phyloP scores from a whole-genome alignment of 2,329 filamentous ascomycete species.

The Phyllosticta citribraziliensis region DNA sequence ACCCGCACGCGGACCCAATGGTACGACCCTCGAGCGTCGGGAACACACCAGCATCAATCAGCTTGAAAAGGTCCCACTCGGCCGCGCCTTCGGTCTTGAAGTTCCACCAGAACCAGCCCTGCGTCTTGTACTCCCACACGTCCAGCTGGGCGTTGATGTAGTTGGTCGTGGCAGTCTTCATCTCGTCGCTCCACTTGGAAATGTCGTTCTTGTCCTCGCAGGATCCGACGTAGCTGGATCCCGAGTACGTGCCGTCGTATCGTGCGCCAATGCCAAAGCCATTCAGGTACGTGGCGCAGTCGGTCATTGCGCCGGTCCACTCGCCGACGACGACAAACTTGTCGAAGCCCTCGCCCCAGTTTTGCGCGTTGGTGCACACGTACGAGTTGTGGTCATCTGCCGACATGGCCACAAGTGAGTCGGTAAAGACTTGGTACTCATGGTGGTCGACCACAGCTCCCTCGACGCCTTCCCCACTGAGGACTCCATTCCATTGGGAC shows the following conservation, averaged over 20 bases:
- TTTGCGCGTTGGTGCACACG: constrained; percentile 45
- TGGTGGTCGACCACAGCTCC: constrained; percentile 57
- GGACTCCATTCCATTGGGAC: constrained; percentile 51
- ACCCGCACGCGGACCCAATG: background rate
- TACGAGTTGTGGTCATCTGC: constrained; percentile 44
- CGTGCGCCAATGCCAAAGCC: constrained; percentile 50
- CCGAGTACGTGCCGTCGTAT: constrained; percentile 47
- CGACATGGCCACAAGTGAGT: constrained; percentile 39
- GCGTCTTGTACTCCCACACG: constrained; percentile 39
- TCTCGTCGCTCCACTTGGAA: constrained; percentile 36
- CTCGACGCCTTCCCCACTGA: constrained; percentile 41
- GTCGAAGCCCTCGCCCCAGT: constrained; percentile 41
- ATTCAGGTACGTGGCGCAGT: constrained; percentile 38
- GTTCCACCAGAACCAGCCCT: constrained; percentile 51
- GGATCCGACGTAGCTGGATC: constrained; percentile 39
- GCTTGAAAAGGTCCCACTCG: constrained; percentile 44
- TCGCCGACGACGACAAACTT: constrained; percentile 60
- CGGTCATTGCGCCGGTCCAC: constrained; percentile 59
- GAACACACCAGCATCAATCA: constrained; percentile 44
- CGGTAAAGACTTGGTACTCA: constrained; percentile 56
- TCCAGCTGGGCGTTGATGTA: constrained; percentile 48
- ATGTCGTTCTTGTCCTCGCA: constrained; percentile 43
- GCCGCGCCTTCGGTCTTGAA: constrained; percentile 47
- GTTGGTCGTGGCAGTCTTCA: constrained; percentile 35
- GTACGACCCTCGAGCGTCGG: constrained; percentile 22